phyloP scores from a whole-genome alignment of 2,329 filamentous ascomycete genomes.

The Monilinia polystroma region DNA sequence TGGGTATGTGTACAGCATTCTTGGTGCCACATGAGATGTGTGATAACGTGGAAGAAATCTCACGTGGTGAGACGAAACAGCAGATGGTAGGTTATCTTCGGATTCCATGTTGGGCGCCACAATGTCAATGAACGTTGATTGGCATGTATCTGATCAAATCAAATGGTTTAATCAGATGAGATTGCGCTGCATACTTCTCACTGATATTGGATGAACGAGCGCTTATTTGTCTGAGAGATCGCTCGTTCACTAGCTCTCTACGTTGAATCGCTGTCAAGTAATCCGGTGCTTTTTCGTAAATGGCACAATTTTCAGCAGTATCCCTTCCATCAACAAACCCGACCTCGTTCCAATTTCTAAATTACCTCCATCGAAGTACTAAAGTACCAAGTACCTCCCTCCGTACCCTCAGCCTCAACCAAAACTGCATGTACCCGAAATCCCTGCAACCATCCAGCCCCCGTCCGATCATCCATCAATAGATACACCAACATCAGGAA shows the following conservation, averaged over 20 bases:
- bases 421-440: conserved; percentile 17
- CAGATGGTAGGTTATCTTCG: conserved; percentile 5
- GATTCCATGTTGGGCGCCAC: conserved; percentile 7
- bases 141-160: no score
- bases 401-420: conserved; percentile 1
- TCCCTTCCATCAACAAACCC: not conserved
- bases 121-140: not conserved
- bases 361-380: not conserved
- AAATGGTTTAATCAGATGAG: conserved; percentile 7
- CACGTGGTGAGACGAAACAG: conserved; percentile 14
- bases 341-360: not conserved
- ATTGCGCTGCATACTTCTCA: conserved; percentile 14
- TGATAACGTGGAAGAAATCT: conserved; percentile 18
- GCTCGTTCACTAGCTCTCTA: no score
- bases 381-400: not conserved
- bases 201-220: not conserved
- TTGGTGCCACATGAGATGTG: conserved; percentile 2
- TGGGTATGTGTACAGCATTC: not conserved
- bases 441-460: conserved; percentile 9
- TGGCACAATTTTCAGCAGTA: not conserved
- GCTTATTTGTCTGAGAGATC: not conserved
- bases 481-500: conserved; percentile 15
- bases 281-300: not conserved
- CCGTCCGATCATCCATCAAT: conserved; percentile 20
- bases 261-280: not conserved